Evolutionary conservation across 306 rosid genomes (phyloP), one percentile per base, ranked within the genome.

Genomic region (Prunus mume): DNA sequence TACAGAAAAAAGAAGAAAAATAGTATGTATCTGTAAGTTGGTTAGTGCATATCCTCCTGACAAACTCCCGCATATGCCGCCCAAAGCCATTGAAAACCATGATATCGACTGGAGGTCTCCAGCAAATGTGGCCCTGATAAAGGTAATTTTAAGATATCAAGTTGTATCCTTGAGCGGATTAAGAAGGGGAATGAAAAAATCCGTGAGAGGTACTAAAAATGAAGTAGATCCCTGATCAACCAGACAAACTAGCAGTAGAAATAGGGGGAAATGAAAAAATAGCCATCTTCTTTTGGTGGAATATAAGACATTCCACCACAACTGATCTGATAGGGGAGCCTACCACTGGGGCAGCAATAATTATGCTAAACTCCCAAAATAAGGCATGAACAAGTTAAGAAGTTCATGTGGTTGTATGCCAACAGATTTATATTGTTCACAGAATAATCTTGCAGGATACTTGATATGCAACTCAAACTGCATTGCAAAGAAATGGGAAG

Each of bases 61-160:
- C 76, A 90, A 83, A 85, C 91, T 92, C 65, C 97, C 97, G 62
- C 87, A 88, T 80, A 92, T 85, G 80, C 97, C 97, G 25, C 97
- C 97, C 28, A 90, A 69, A 76, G 97, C 96, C 97, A 90, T 92
- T 13, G 97, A 83, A n/a, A 78, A 79, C 97, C 97, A 90, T 49
- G 96, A 90, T 70, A 87, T 63, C 60, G 96, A 84, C 81, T 92
- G 97, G 47, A 92, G 97, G 49, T 92, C 97, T 74, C 97, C 97
- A 49, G 93, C 89, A 84, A 81, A 86, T 76, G 87, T 71, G 50
- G 89, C 88, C 91, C 96, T 92, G 93, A 69, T 71, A 82, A 79
- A 43, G 65, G 38, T 41, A 75, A 18, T 41, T 50, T 38, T 22
- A 50, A 75, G 66, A 74, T 38, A 49, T 73, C 45, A 58, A 76